Evolutionary conservation across 2,329 filamentous ascomycete genomes (phyloP).

Genomic region (Sporothrix protearum): DNA sequence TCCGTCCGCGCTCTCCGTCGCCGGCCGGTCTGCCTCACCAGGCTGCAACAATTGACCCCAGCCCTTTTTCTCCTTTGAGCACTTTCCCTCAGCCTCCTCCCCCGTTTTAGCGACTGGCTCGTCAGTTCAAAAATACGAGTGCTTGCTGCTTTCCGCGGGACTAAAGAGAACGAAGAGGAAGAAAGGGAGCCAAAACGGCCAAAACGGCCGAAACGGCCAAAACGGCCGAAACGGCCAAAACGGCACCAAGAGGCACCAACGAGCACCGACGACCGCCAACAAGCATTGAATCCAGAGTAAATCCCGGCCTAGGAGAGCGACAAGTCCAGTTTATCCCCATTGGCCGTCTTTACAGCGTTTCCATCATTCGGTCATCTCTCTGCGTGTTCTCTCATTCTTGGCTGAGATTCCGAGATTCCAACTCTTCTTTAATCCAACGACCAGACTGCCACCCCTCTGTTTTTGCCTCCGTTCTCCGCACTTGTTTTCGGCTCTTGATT

Average conservation of each 20-base stretch:
- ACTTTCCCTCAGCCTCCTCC: neutral
- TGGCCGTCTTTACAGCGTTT: conserved; percentile 1
- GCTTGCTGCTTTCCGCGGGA: neutral
- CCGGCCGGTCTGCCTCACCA: conserved; percentile 16
- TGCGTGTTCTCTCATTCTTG: neutral
- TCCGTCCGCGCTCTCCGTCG: neutral
- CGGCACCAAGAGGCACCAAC: neutral
- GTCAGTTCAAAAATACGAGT: conserved; percentile 3
- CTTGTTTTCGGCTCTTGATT: neutral
- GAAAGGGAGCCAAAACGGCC: neutral
- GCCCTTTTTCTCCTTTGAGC: neutral
- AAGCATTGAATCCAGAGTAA: neutral
- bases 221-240: neutral
- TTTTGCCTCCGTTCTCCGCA: neutral
- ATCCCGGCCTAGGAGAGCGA: neutral
- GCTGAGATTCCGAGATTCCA: neutral
- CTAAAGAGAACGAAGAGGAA: neutral
- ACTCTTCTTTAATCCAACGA: neutral
- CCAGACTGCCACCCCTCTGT: neutral
- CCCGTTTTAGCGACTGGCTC: neutral
- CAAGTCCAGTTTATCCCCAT: neutral
- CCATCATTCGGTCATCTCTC: neutral
- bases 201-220: neutral
- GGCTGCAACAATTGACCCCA: conserved; percentile 6
- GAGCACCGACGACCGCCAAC: neutral